Base-by-base conservation (phyloP, 352 stramenopile genomes). In the Albugo laibachii region DNA sequence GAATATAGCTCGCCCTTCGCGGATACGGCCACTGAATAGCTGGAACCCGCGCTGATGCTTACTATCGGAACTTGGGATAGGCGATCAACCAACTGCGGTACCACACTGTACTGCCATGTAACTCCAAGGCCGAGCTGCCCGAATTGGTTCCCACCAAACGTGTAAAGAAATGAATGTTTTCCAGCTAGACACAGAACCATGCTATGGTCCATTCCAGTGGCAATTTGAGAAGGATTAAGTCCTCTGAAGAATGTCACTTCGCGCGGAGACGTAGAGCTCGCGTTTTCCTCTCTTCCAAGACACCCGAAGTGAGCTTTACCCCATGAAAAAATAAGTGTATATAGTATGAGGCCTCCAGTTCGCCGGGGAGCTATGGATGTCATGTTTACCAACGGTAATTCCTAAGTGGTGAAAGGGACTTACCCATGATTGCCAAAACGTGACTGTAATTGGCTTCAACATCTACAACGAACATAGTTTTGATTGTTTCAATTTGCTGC, bases 161-260 rank as follows among this genome's bases (percentile, higher is more conserved):
- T 62, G 43, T 88, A 88, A 27, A 85, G 49, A 20, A 67, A 79
- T 2, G 63, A 71, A 11, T 49, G 50, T 0, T 59, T 52, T 0
- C 65, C 63, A 11, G 62, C 55, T 3, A 52, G 8, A 24, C 72
- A 85, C 11, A 81, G 27, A 24, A 85, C 69, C 1, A 85, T 51
- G 15, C 72, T 82, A 48, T 85, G 76, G 47, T 84, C 70, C 1
- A 57, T 54, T 36, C 75, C 75, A 11, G 65, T 67, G 10, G 70
- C 61, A 1, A 66, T 59, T n/a, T 58, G 61, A 3, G 31, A 50
- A 0, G 72, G 50, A 3, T 65, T 57, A 19, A 88, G 60, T 0
- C 71, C 69, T 18, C 70, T 61, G 40, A 88, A 88, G 47, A 71
- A 88, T 1, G 41, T 19, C 10, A 69, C 66, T 49, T 85, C 72